Evolutionary conservation across 1,284 basidiomycete genomes (phyloP).

Genomic region (Cutaneotrichosporon sp.): DNA sequence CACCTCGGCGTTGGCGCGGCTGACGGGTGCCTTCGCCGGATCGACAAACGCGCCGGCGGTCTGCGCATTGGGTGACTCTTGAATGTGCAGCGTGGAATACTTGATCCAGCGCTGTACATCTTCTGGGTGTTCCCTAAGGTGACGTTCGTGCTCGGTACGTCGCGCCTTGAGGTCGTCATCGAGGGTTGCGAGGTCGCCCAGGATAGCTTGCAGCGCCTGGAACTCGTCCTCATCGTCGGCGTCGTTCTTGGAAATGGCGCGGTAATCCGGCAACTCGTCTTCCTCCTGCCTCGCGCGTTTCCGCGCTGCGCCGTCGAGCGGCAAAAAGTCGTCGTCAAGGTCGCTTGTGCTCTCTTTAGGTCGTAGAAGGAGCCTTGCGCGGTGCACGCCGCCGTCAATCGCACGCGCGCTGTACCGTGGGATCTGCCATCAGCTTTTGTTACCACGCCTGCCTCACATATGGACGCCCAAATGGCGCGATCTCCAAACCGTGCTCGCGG

Average conservation of each 20-base stretch:
- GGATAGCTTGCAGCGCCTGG: conserved; percentile 12
- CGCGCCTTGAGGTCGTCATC: conserved; percentile 28
- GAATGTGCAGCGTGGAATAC: conserved; percentile 38
- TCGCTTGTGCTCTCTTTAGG: neutral
- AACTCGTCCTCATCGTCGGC: conserved; percentile 9
- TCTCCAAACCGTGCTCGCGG: conserved; percentile 28
- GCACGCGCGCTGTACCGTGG: conserved; percentile 15
- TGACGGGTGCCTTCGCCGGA: conserved; percentile 8
- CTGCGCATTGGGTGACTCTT: conserved; percentile 4
- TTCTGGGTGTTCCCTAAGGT: conserved; percentile 23
- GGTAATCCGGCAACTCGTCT: conserved; percentile 11
- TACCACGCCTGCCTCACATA: conserved; percentile 24
- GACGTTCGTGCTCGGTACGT: conserved; percentile 32
- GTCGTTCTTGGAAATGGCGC: conserved; percentile 16
- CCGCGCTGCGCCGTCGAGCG: conserved; percentile 3
- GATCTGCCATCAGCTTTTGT: conserved; percentile 5
- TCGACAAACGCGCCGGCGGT: neutral
- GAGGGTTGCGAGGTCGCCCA: conserved; percentile 28
- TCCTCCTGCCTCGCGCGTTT: neutral
- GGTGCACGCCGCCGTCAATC: conserved; percentile 9
- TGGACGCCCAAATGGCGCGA: conserved; percentile 30
- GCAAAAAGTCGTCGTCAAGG: conserved; percentile 2
- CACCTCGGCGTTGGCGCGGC: conserved; percentile 37
- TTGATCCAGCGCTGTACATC: conserved; percentile 39
- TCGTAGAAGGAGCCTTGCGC: conserved; percentile 10